These are phyloP conservation scores for Pseudohalonectria lignicola DNA, from an alignment of 2,329 filamentous ascomycete species.

Conservation along the genomic window DNA sequence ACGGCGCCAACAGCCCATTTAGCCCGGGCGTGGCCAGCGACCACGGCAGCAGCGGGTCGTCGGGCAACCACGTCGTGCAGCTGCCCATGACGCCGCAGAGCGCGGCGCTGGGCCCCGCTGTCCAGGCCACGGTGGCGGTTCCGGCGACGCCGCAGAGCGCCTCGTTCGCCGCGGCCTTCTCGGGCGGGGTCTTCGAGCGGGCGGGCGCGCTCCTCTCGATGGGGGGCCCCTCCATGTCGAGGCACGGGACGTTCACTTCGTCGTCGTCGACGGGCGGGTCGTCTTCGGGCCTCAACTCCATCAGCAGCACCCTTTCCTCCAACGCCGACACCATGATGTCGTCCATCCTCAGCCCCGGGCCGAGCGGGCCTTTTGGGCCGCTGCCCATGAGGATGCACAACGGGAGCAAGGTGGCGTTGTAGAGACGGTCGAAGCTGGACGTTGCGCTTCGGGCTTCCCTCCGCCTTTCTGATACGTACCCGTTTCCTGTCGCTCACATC, in stretches of 20 bases:
- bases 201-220: slow-evolving; percentile 47
- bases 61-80: slow-evolving; percentile 13
- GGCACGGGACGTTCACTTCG: slow-evolving; percentile 45
- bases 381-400: slow-evolving; percentile 18
- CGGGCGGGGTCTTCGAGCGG: slow-evolving; percentile 48
- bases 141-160: slow-evolving; percentile 56
- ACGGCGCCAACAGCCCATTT: slow-evolving; percentile 19
- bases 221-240: slow-evolving; percentile 45
- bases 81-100: slow-evolving; percentile 81
- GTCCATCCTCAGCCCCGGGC: slow-evolving; percentile 15
- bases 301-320: slow-evolving; percentile 16
- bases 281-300: slow-evolving; percentile 33
- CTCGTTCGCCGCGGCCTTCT: slow-evolving; percentile 43
- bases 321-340: slow-evolving; percentile 11
- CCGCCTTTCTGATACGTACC: no score
- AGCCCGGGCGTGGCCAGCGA: slow-evolving; percentile 9
- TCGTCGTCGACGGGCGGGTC: slow-evolving; percentile 32
- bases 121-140: slow-evolving; percentile 83
- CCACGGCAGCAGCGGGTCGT: neutral
- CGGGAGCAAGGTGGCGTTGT: slow-evolving; percentile 17
- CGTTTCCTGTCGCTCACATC: no score
- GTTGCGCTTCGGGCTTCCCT: no score
- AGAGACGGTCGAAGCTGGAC: no score
- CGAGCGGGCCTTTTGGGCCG: slow-evolving; percentile 7
- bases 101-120: slow-evolving; percentile 78